Percentiles rank a stretch among this genome's conserved stretches.
Evolutionary conservation across 75 land plant genomes (phyloP).

Genomic region (Sequoia sempervirens): DNA sequence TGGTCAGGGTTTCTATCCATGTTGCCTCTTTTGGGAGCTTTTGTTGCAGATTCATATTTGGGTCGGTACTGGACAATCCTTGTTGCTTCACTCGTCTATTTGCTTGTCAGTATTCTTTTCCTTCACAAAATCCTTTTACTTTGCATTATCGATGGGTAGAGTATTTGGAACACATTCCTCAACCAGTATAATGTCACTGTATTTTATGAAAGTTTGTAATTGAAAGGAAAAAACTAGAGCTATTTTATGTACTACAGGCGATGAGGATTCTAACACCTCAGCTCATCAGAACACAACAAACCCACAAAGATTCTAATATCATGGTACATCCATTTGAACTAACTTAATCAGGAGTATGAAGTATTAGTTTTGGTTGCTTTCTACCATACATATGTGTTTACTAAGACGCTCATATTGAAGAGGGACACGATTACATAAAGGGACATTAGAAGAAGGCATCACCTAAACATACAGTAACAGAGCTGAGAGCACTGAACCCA

Average conservation of each 20-base stretch:
- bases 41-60: slow-evolving; percentile 51
- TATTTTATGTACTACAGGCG: neutral
- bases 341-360: neutral
- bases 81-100: slow-evolving; percentile 28
- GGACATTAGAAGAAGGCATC: too few relatives aligned
- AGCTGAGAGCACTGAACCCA: too few relatives aligned
- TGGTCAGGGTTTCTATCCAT: slow-evolving; percentile 36
- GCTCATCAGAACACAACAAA: neutral
- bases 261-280: neutral
- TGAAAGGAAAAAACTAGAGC: neutral
- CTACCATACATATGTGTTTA: neutral
- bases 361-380: neutral
- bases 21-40: slow-evolving; percentile 48
- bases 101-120: slow-evolving; percentile 19
- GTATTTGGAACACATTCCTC: neutral
- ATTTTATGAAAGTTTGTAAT: neutral
- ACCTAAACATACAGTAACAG: too few relatives aligned
- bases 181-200: neutral
- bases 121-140: neutral
- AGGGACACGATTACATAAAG: too few relatives aligned
- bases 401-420: too few relatives aligned
- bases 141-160: neutral
- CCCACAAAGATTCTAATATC: neutral
- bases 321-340: neutral
- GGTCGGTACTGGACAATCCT: slow-evolving; percentile 51